phyloP scores from a whole-genome alignment of 257 asterid genomes.

The Penstemon barbatus region DNA sequence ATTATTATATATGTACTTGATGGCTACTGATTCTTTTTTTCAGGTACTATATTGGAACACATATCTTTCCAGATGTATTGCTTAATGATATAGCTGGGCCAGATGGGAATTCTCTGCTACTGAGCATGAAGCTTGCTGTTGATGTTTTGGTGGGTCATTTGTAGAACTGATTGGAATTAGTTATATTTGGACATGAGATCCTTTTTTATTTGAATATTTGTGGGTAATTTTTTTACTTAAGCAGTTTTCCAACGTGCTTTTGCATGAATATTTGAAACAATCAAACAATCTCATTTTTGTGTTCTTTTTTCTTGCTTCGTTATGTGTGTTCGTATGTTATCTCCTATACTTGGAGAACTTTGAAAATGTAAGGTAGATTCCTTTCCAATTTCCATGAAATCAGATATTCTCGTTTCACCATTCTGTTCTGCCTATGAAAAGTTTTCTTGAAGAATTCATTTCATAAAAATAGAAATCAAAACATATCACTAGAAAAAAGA shows the following conservation, averaged over 20 bases:
- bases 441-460: background rate
- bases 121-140: slow-evolving; percentile 95
- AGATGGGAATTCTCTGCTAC: slow-evolving; percentile 85
- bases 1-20: slow-evolving; percentile 25
- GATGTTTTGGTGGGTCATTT: slow-evolving; percentile 86
- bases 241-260: slow-evolving; percentile 4
- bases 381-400: background rate
- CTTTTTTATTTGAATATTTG: slow-evolving; percentile 6
- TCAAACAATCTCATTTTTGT: background rate
- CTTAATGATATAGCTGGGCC: slow-evolving; percentile 98
- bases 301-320: background rate
- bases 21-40: slow-evolving; percentile 25
- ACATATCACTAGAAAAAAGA: background rate
- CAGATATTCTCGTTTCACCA: background rate
- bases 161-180: slow-evolving; percentile 22
- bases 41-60: slow-evolving; percentile 85
- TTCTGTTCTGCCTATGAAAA: background rate
- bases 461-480: background rate
- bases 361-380: slow-evolving; percentile 2
- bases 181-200: slow-evolving; percentile 12
- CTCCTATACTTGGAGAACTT: slow-evolving; percentile 3
- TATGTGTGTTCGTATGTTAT: background rate
- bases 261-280: background rate
- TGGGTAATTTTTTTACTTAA: background rate
- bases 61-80: slow-evolving; percentile 82